phyloP scores from a whole-genome alignment of 345 rosid species.

The Camelina sativa region DNA sequence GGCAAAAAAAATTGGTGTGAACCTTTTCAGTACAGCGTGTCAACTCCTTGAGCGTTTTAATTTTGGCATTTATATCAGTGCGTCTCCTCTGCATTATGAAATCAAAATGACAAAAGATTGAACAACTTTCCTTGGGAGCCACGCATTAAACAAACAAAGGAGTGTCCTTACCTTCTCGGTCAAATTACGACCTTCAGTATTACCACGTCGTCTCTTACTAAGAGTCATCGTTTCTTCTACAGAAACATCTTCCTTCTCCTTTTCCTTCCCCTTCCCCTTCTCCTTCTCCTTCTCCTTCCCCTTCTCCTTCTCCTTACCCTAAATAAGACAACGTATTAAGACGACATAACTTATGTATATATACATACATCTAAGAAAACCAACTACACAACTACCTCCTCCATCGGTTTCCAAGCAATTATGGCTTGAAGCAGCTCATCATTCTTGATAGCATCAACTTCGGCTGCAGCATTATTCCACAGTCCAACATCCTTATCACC shows the following conservation, averaged over 20 bases:
- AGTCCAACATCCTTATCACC: background rate
- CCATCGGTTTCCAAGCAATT: background rate
- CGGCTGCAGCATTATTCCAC: background rate
- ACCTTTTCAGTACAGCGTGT: constrained; percentile 9
- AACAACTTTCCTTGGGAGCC: background rate
- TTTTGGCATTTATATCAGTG: background rate
- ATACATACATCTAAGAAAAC: background rate
- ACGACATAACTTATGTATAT: background rate
- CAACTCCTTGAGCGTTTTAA: constrained; percentile 18
- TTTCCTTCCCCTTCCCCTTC: background rate
- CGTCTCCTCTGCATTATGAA: constrained; percentile 27
- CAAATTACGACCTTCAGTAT: background rate
- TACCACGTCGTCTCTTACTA: constrained; percentile 31
- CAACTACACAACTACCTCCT: constrained; percentile 1
- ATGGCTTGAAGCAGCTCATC: background rate
- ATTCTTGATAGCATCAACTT: background rate
- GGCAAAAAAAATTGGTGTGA: background rate
- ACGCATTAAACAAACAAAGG: background rate
- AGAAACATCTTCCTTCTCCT: background rate
- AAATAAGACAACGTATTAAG: background rate
- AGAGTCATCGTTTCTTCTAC: constrained; percentile 3
- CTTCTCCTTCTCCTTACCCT: background rate
- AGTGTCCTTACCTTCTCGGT: constrained; percentile 14
- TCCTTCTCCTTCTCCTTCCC: background rate
- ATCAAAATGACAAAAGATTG: background rate